Evolutionary conservation across 1,284 basidiomycete genomes (phyloP).

Genomic region (Tilletia setariae): DNA sequence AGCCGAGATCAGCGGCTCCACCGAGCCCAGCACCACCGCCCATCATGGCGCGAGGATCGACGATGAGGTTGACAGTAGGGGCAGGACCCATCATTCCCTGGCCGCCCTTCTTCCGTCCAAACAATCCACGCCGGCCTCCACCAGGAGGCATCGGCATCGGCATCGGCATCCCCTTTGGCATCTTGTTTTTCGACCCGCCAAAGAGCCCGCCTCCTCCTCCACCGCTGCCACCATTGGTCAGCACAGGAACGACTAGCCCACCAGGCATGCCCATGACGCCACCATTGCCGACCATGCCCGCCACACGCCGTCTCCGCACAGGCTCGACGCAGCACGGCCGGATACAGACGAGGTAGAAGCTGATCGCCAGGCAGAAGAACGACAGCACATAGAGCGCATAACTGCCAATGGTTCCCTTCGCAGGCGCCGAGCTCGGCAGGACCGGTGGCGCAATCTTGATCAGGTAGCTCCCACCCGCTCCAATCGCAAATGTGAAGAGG

Average conservation of each 20-base stretch:
- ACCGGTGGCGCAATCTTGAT: not conserved
- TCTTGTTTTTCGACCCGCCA: not conserved
- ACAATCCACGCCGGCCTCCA: not conserved
- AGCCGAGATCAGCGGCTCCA: not conserved
- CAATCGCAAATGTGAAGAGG: not conserved
- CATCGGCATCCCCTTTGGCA: not conserved
- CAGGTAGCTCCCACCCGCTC: not conserved
- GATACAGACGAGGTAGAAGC: slow-evolving; percentile 3
- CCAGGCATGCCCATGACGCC: not conserved
- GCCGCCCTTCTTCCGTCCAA: not conserved
- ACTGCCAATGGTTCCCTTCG: not conserved
- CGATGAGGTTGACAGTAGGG: slow-evolving; percentile 11
- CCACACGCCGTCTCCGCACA: not conserved
- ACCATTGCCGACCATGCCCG: not conserved
- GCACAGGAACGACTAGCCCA: not conserved
- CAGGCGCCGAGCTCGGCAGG: not conserved
- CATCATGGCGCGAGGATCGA: slow-evolving; percentile 9
- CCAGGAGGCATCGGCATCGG: too few relatives aligned
- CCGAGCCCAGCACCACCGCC: not conserved
- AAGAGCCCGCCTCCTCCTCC: not conserved
- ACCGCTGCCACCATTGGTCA: not conserved
- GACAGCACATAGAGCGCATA: slow-evolving; percentile 7
- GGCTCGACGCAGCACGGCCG: slow-evolving; percentile 8
- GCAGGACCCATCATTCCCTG: not conserved
- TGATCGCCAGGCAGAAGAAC: not conserved